phyloP scores from a whole-genome alignment of 306 rosid species.

The Cajanus cajan region DNA sequence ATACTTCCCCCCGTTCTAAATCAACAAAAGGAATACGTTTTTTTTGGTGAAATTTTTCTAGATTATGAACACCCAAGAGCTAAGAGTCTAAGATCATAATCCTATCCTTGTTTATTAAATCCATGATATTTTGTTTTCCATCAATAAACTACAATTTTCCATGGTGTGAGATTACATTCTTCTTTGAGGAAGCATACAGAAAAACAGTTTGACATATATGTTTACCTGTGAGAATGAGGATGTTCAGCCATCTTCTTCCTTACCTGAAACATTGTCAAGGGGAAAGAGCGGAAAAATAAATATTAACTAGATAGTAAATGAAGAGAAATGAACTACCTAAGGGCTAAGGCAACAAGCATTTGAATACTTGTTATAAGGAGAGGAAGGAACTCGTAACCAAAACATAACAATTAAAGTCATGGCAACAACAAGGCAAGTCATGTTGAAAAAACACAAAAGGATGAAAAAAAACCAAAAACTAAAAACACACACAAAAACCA shows the following conservation, averaged over 20 bases:
- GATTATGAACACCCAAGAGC: not conserved
- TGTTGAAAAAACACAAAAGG: not conserved
- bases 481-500: conserved; percentile 35
- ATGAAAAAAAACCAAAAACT: not conserved
- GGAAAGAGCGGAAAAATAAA: not conserved
- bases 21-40: not conserved
- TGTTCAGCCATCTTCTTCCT: conserved; percentile 72
- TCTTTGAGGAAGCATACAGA: not conserved
- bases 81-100: not conserved
- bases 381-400: conserved; percentile 8
- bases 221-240: conserved; percentile 70
- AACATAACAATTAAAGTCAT: not conserved
- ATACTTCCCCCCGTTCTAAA: not conserved
- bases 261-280: conserved; percentile 57
- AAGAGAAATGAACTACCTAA: not conserved
- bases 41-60: not conserved
- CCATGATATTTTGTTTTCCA: not conserved
- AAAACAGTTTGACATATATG: not conserved
- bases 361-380: not conserved
- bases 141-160: not conserved
- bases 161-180: not conserved
- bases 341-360: not conserved
- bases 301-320: conserved; percentile 3
- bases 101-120: not conserved
- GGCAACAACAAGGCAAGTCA: conserved; percentile 5